Base-by-base conservation (phyloP, 345 rosid genomes). In the Brassica incana region DNA sequence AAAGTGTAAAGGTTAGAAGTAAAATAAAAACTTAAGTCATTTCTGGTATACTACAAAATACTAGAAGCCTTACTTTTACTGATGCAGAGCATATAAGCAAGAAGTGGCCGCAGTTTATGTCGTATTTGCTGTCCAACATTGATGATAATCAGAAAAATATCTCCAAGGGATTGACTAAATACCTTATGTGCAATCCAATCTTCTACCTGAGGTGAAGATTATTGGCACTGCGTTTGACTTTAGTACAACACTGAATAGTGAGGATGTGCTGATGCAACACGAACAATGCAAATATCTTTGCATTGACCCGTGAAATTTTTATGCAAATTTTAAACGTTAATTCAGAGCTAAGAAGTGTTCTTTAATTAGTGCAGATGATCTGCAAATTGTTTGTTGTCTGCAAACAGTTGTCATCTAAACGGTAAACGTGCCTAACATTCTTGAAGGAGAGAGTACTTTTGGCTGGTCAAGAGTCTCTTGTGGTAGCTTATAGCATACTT, bases 21-120 rank as follows among this genome's bases (percentile, higher is more conserved):
- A 33, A 33, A 5, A 11, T 0, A 23, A 23, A 36, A 23, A 27
- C 35, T 18, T 11, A 35, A 11, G 62, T 48, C 9, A 0, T 50
- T 48, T 77, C 27, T 38, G 35, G 2, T 27, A 65, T 35, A 56
- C 27, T 36, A 11, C 0, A 27, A 29, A 72, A 43, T 72, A 89
- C 94, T 61, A 88, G 95, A 84, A 83, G 84, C 83, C 52, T 85
- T 33, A 75, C 81, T 65, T 87, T 81, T 64, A 32, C 79, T 6
- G 98, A 91, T 73, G 97, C 96, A 29, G 98, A 94, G 73, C 88
- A 94, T 86, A 89, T 94, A 25, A 23, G 96, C 74, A 87, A 83
- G 88, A 92, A 89, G 69, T 90, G 90, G 0, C 98, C 94, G 1
- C 71, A 64, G 35, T 92, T 92, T 71, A 29, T 86, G 76, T 75